These are phyloP conservation scores for Linnemannia zychae DNA, from an alignment of 192 early-diverging fungal genomes.

Conservation along the genomic window DNA sequence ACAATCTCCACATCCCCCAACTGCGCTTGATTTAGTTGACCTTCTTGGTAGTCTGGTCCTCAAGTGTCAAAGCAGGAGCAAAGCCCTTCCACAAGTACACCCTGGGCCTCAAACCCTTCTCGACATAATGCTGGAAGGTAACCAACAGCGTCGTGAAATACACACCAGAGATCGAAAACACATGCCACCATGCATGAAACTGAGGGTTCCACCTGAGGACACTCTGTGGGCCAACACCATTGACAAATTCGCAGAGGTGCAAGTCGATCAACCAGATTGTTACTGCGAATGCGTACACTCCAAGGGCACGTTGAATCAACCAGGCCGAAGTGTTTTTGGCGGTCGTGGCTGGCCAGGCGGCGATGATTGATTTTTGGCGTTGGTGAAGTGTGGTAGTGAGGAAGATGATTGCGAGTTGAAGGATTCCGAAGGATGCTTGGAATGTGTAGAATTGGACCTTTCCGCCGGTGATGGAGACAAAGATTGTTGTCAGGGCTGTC, in stretches of 20 bases:
- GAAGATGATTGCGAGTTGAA: slow-evolving; percentile 40
- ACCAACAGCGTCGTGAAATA: slow-evolving; percentile 64
- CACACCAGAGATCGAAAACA: slow-evolving; percentile 68
- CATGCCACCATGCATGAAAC: slow-evolving; percentile 78
- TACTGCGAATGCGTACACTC: slow-evolving; percentile 41
- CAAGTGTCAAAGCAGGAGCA: slow-evolving; percentile 35
- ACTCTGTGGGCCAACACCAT: slow-evolving; percentile 44
- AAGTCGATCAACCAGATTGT: slow-evolving; percentile 53
- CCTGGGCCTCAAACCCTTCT: slow-evolving; percentile 24
- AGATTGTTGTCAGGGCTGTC: slow-evolving; percentile 41
- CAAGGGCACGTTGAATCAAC: slow-evolving; percentile 39
- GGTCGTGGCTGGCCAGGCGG: background rate
- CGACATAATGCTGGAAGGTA: slow-evolving; percentile 56
- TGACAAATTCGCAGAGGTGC: slow-evolving; percentile 54
- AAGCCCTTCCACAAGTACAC: slow-evolving; percentile 46
- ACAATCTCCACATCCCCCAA: no score
- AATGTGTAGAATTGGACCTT: slow-evolving; percentile 51
- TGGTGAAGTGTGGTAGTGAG: slow-evolving; percentile 31
- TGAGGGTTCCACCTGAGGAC: slow-evolving; percentile 65
- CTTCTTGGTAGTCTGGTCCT: background rate
- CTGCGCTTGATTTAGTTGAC: background rate
- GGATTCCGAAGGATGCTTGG: slow-evolving; percentile 50
- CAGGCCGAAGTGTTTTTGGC: slow-evolving; percentile 19
- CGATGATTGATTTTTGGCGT: slow-evolving; percentile 19
- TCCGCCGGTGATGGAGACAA: slow-evolving; percentile 51